phyloP scores from a whole-genome alignment of 352 stramenopile species.

The Globisporangium acanthophoron region DNA sequence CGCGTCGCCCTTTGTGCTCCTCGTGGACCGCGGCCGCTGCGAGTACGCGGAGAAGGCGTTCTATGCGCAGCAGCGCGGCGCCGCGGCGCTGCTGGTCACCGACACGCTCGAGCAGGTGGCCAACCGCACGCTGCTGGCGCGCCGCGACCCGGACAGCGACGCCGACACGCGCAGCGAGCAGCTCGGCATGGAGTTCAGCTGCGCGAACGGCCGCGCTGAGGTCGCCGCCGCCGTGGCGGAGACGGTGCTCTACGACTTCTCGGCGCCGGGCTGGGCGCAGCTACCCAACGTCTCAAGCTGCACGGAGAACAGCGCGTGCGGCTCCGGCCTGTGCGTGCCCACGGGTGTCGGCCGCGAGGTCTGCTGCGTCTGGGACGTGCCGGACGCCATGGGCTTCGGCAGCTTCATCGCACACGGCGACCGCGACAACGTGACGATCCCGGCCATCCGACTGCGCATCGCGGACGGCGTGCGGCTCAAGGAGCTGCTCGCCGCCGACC shows the following conservation, averaged over 20 bases:
- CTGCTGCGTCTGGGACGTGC: slow-evolving; percentile 77
- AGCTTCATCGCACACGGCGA: slow-evolving; percentile 25
- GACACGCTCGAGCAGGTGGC: slow-evolving; percentile 71
- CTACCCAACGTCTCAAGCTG: slow-evolving; percentile 41
- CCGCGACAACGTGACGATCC: slow-evolving; percentile 43
- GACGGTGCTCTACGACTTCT: slow-evolving; percentile 25
- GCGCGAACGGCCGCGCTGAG: slow-evolving; percentile 39
- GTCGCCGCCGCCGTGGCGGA: slow-evolving; percentile 11
- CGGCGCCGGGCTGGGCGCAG: slow-evolving; percentile 21
- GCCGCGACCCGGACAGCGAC: slow-evolving; percentile 17
- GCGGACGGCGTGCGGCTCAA: slow-evolving; percentile 54
- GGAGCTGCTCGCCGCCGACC: slow-evolving; percentile 14
- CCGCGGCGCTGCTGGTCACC: slow-evolving; percentile 61
- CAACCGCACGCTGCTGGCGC: slow-evolving; percentile 36
- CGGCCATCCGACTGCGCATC: slow-evolving; percentile 70
- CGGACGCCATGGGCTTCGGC: slow-evolving; percentile 64
- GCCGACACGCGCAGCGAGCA: slow-evolving; percentile 13
- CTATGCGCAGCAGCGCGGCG: slow-evolving; percentile 62
- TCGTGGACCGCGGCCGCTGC: slow-evolving; percentile 70
- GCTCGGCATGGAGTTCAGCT: slow-evolving; percentile 52
- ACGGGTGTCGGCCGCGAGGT: slow-evolving; percentile 47
- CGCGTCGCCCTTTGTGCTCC: slow-evolving; percentile 42
- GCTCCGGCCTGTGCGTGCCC: slow-evolving; percentile 59
- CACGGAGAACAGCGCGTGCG: slow-evolving; percentile 30
- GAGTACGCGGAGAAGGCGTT: slow-evolving; percentile 72